Base-by-base conservation (phyloP, 2,329 filamentous ascomycete genomes). In the Colletotrichum sp. region DNA sequence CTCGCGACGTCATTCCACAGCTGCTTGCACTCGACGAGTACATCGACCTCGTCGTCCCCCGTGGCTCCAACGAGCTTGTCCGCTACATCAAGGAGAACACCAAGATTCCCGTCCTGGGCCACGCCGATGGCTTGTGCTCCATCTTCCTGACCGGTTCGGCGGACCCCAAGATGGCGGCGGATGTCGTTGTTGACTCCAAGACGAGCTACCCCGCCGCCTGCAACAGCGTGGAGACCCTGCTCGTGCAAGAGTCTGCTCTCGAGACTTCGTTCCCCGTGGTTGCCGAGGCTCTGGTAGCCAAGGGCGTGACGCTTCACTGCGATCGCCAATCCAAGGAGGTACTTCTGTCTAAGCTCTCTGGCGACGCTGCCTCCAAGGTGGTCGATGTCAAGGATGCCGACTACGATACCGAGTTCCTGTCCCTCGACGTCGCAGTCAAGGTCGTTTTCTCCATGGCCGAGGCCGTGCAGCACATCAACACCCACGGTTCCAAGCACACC, bases 201-300 rank as follows among this genome's bases (percentile, higher is more conserved):
- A 96, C 94, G 30, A 94, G 94, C 84, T 99, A 99, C 82, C 95
- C 96, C 2, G 97, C 97, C 48, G 97, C 96, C 16, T 99, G 97
- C 89, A 99, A 99, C 87, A 93, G 94, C 57, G 86, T 96, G n/a
- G 97, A 99, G 86, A 98, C 96, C 2, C 90, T 99, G 12, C 91
- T 99, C 22, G 94, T 98, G 6, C 93, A 98, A 80, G 90, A 94
- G 77, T 86, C 90, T 19, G 93, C 93, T 1, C 88, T 98, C 5
- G 82, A 85, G 39, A 57, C 63, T 3, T 83, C 94, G 48, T 90
- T 98, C 59, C 94, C 95, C 1, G 81, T 85, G 3, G 92, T 97
- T 16, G 96, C 94, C n/a, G 84, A 90, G 75, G 94, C 94, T 3
- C 90, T 99, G 1, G 86, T 95, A 6, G 88, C 88, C 36, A 94